Evolutionary conservation across 2,329 filamentous ascomycete species (phyloP), one percentile per base, ranked within the genome.

Genomic region (Tetracladium maxilliforme): DNA sequence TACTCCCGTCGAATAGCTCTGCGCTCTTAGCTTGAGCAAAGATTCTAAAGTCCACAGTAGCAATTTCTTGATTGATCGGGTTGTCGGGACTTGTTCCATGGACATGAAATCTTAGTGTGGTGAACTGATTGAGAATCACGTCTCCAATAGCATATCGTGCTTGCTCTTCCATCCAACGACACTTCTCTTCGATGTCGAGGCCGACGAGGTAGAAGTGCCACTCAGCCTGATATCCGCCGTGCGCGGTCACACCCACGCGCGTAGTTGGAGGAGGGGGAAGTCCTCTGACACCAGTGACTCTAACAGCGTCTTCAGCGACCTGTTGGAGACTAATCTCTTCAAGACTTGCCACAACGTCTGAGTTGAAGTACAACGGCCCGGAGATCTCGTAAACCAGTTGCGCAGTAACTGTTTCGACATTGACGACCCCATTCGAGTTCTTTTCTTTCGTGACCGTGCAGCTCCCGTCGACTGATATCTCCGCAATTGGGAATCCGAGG

Each of bases 301-400:
- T 52, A 3, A 69, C 58, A 6, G 61, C 52, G 33, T 69, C 55
- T 11, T 44, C 42, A 2, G 51, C 54, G 5, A 61, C 29, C 32
- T 68, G 56, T 30, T 64, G 56, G 34, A 69, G 62, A 29, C 49
- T 54, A 18, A 68, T 44, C 10, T 55, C 46, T 23, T 54, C 45
- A 9, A 70, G 44, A 10, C 63, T 37, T 0, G 64, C 64, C 0
- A 58, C 65, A 16, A 69, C 64, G 32, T 70, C 65, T 1, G 56
- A 60, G 43, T 69, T 68, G 48, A 56, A 64, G 38, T 70, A 70
- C 49, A 54, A 58, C 1, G 58, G 58, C 5, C 62, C 62, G 33
- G 64, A 60, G 10, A 65, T 58, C 38, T 66, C 61, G 36, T 65
- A 68, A 3, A 68, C 35, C 4, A 67, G 44, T 31, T 69, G 64